Conservation (phyloP, 208 protist genomes). For the Leishmania amazonensis region DNA sequence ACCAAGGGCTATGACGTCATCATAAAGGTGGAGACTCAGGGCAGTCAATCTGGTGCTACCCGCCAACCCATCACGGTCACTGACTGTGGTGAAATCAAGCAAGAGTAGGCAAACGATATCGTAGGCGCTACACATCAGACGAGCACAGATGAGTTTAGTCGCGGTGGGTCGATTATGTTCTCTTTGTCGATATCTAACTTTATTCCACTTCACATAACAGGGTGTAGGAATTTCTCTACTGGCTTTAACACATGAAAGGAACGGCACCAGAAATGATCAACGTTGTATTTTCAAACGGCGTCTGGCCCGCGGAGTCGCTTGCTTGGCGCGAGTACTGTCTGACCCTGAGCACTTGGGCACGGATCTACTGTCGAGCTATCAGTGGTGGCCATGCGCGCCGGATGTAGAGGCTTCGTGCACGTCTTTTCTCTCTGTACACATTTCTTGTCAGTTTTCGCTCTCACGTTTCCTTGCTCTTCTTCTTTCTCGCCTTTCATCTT, state of each 20-base stretch:
- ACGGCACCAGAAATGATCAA: neutral
- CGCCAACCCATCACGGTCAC: conserved; percentile 70
- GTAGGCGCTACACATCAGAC: neutral
- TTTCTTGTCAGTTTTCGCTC: neutral
- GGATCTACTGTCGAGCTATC: neutral
- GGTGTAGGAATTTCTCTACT: conserved; percentile 2
- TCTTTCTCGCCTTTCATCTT: neutral
- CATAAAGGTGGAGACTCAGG: conserved; percentile 68
- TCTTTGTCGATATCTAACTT: conserved; percentile 8
- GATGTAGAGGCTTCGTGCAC: neutral
- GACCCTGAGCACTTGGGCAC: neutral
- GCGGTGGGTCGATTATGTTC: neutral
- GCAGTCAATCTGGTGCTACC: conserved; percentile 74
- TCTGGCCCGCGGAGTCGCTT: neutral
- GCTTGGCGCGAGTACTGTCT: neutral
- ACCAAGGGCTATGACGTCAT: conserved; percentile 89
- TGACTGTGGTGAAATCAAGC: conserved; percentile 78
- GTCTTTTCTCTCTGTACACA: neutral
- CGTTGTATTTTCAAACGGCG: neutral
- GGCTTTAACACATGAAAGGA: neutral
- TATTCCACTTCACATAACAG: neutral
- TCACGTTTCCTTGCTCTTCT: conserved; percentile 1
- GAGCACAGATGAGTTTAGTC: neutral
- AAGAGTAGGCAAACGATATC: conserved; percentile 17
- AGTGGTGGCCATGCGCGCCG: too few species aligned